Conservation (phyloP, 305 asterid genomes). For the Solanum hybrid region DNA sequence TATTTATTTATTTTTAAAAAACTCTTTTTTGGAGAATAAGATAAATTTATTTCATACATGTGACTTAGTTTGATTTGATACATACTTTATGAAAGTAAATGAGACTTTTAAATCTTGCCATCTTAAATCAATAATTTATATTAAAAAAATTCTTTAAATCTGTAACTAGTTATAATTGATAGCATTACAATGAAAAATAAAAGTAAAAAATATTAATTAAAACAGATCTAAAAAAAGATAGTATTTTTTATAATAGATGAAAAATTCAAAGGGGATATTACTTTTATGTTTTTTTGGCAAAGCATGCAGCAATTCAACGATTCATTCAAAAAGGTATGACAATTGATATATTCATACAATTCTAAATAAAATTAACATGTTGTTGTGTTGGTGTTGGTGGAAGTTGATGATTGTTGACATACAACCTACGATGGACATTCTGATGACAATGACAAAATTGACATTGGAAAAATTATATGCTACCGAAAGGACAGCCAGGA, state of each 20-base stretch:
- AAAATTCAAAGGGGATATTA: background rate
- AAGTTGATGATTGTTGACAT: background rate
- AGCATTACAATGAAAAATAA: background rate
- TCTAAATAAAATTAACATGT: background rate
- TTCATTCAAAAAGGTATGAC: background rate
- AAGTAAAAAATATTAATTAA: background rate
- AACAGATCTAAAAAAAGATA: background rate
- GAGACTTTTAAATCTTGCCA: background rate
- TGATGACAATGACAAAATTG: background rate
- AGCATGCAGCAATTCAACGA: background rate
- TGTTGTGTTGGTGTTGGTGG: background rate
- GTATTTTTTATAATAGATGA: background rate
- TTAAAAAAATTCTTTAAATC: no score
- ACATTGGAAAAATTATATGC: background rate
- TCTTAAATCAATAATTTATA: background rate
- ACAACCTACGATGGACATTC: background rate
- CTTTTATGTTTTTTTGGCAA: background rate
- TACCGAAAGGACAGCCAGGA: background rate
- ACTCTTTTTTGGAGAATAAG: background rate
- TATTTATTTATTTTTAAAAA: no score
- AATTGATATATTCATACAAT: background rate
- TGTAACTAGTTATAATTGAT: background rate
- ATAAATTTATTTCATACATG: background rate
- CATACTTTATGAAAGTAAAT: background rate
- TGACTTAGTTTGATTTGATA: background rate